phyloP scores from a whole-genome alignment of 805 yeast genomes.

The Barnettozyma vustinii region DNA sequence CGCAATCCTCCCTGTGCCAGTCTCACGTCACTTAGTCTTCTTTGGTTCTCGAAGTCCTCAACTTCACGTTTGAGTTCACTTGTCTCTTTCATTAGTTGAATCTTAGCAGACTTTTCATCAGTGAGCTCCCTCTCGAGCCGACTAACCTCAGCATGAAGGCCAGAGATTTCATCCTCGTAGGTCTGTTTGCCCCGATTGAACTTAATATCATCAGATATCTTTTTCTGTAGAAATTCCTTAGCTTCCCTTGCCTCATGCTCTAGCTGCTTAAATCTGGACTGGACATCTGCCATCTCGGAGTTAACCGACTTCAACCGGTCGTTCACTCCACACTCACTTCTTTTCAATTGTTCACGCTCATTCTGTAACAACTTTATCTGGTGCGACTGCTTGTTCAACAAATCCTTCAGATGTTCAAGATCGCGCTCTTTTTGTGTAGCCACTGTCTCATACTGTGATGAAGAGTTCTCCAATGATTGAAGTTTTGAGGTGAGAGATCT shows the following conservation, averaged over 20 bases:
- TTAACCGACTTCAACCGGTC: conserved; percentile 25
- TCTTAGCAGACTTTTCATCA: conserved; percentile 28
- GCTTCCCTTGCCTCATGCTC: conserved; percentile 43
- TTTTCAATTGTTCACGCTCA: conserved; percentile 27
- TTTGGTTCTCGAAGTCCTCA: conserved; percentile 25
- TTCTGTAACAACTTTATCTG: conserved; percentile 25
- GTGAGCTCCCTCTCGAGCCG: conserved; percentile 16
- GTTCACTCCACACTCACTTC: conserved; percentile 25
- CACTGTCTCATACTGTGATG: conserved; percentile 30
- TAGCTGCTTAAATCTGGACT: conserved; percentile 30
- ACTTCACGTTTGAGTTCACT: conserved; percentile 28
- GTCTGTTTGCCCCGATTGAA: conserved; percentile 41
- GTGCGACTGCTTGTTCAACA: conserved; percentile 22
- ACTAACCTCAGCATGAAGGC: conserved; percentile 28
- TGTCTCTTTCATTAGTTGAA: conserved; percentile 24
- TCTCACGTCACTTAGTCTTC: conserved; percentile 18
- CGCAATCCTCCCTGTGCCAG: conserved; percentile 23
- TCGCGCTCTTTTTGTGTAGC: conserved; percentile 33
- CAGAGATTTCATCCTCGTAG: conserved; percentile 35
- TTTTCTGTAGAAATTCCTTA: conserved; percentile 35
- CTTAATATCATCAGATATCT: conserved; percentile 36
- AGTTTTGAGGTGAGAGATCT: conserved; percentile 35
- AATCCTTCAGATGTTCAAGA: conserved; percentile 25
- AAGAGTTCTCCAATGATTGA: conserved; percentile 31
- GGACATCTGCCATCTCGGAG: conserved; percentile 22